phyloP scores from a whole-genome alignment of 2,329 filamentous ascomycete genomes.

The Penicillium oxalicum region DNA sequence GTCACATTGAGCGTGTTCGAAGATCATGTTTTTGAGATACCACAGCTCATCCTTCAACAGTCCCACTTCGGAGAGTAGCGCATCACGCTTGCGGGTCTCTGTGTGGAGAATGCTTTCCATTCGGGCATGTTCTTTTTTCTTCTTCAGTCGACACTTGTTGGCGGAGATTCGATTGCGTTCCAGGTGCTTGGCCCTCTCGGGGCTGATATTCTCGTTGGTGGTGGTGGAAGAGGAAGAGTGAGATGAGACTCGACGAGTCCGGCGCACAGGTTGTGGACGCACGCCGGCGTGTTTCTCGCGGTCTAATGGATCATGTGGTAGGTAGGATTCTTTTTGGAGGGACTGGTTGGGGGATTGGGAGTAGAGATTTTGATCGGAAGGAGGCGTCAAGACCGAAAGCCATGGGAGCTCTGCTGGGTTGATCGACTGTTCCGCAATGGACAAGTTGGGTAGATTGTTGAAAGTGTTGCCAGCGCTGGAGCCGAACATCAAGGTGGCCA shows the following conservation, averaged over 20 bases:
- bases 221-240: not conserved
- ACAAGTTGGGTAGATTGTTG: not conserved
- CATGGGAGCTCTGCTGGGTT: too few relatives aligned
- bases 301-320: too few relatives aligned
- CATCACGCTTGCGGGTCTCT: conserved; percentile 16
- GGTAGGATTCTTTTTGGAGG: too few relatives aligned
- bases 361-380: not conserved
- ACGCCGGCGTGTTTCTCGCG: too few relatives aligned
- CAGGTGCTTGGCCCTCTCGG: conserved; percentile 15
- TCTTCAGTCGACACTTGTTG: conserved; percentile 19
- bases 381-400: too few relatives aligned
- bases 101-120: conserved; percentile 12
- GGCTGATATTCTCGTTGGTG: conserved; percentile 1
- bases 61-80: conserved; percentile 13
- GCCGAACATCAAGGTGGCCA: too few relatives aligned
- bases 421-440: not conserved
- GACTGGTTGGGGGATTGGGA: too few relatives aligned
- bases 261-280: not conserved
- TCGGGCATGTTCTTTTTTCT: conserved; percentile 17
- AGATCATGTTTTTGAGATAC: conserved; percentile 18
- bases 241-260: not conserved
- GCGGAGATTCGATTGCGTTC: conserved; percentile 22
- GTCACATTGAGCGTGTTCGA: conserved; percentile 17
- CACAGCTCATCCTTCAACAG: conserved; percentile 16
- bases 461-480: too few relatives aligned